These are phyloP conservation scores for Schoenoplectus tabernaemontani DNA, from an alignment of 202 grass and related monocot species.

Conservation along the genomic window DNA sequence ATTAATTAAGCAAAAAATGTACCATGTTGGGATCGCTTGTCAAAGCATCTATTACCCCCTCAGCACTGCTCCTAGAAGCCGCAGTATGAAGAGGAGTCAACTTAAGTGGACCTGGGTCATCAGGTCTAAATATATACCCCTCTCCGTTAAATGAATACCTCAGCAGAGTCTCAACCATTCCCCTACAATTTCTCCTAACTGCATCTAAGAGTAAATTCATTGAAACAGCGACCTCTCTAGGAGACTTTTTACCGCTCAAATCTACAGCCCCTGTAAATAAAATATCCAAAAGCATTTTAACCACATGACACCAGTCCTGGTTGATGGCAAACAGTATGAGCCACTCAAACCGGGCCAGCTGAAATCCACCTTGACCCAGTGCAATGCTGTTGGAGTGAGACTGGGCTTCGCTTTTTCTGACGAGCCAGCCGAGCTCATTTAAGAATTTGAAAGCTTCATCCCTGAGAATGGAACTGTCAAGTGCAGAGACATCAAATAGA, in stretches of 20 bases:
- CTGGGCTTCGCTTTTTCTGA: conserved; percentile 47
- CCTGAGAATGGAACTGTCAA: conserved; percentile 34
- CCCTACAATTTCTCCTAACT: conserved; percentile 48
- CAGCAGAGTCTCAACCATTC: conserved; percentile 64
- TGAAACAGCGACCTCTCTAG: conserved; percentile 54
- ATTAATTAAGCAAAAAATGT: conserved; percentile 27
- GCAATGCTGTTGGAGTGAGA: conserved; percentile 32
- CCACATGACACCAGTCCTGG: conserved; percentile 75
- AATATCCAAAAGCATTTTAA: conserved; percentile 70
- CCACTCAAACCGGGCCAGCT: conserved; percentile 58
- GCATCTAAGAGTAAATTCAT: conserved; percentile 76
- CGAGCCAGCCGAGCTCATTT: conserved; percentile 91
- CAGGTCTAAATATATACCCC: conserved; percentile 67
- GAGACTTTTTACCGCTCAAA: conserved; percentile 46
- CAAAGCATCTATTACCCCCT: conserved; percentile 71
- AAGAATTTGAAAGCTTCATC: conserved; percentile 79
- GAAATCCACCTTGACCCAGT: conserved; percentile 25
- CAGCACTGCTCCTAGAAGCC: conserved; percentile 49
- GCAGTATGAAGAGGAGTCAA: conserved; percentile 90
- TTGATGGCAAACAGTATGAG: conserved; percentile 69
- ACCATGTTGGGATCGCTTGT: conserved; percentile 79
- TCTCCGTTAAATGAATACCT: conserved; percentile 37
- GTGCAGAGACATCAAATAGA: conserved; percentile 39
- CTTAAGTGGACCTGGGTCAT: conserved; percentile 44
- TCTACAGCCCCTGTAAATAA: conserved; percentile 70